These are phyloP conservation scores for Acanthamoeba healyi DNA, from an alignment of 208 protist genomes.

Conservation along the genomic window DNA sequence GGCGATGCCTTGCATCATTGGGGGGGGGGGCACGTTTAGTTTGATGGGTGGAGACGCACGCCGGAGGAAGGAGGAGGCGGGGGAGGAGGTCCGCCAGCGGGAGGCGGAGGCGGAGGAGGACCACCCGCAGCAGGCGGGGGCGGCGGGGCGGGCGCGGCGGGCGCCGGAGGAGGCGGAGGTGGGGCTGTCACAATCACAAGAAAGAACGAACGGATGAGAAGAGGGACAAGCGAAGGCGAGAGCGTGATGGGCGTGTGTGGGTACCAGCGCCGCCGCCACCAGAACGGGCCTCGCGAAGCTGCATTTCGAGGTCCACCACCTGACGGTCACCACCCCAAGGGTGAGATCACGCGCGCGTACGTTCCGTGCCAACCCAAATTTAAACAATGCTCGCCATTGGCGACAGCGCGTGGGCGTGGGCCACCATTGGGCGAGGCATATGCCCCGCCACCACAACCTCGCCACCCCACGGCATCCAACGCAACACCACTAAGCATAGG, in stretches of 20 bases:
- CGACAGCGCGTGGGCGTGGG: no score
- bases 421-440: no score
- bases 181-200: slow-evolving; percentile 4
- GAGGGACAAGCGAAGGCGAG: no score
- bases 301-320: slow-evolving; percentile 39
- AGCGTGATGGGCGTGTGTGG: background rate
- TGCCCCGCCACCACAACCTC: no score
- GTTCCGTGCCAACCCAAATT: no score
- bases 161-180: background rate
- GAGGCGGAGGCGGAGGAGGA: background rate
- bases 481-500: no score
- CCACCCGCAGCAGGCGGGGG: background rate
- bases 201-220: no score
- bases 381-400: no score
- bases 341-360: no score
- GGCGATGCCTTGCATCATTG: background rate
- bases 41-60: background rate
- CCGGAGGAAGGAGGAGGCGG: slow-evolving; percentile 13
- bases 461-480: no score
- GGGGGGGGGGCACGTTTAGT: background rate
- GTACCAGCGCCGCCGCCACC: background rate
- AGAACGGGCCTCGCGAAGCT: background rate
- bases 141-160: background rate
- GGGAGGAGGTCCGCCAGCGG: slow-evolving; percentile 1
- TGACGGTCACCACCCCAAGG: background rate